phyloP scores from a whole-genome alignment of 1,139 yeast genomes.

The Candida sp. region DNA sequence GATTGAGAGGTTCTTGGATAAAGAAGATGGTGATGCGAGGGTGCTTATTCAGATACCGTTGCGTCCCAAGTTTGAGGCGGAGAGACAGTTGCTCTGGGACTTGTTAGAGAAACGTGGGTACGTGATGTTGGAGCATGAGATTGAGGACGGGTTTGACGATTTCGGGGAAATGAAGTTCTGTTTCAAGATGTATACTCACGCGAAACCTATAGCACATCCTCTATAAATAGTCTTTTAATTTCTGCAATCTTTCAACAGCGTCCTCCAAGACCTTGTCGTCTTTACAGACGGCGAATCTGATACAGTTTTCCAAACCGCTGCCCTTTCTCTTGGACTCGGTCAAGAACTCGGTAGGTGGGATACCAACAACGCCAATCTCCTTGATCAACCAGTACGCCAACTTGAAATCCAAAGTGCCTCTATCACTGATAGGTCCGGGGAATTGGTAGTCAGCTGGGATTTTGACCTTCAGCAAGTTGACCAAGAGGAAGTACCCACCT shows the following conservation, averaged over 20 bases:
- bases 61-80: constrained; percentile 66
- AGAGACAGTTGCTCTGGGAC: constrained; percentile 63
- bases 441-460: constrained; percentile 73
- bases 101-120: constrained; percentile 43
- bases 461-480: constrained; percentile 80
- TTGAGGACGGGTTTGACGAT: constrained; percentile 79
- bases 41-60: constrained; percentile 79
- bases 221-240: constrained; percentile 65
- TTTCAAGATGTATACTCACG: constrained; percentile 44
- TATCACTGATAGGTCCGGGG: constrained; percentile 67
- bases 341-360: constrained; percentile 96
- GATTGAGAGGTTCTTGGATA: constrained; percentile 44
- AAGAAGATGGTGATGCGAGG: constrained; percentile 30
- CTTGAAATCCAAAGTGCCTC: constrained; percentile 83
- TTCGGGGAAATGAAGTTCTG: constrained; percentile 76
- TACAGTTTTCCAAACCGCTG: constrained; percentile 77
- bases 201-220: constrained; percentile 4
- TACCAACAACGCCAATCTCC: constrained; percentile 93
- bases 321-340: constrained; percentile 63
- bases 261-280: constrained; percentile 79
- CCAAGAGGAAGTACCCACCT: constrained; percentile 93
- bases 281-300: constrained; percentile 96
- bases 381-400: constrained; percentile 92
- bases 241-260: constrained; percentile 77
- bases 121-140: constrained; percentile 24